Evolutionary conservation across 805 yeast species (phyloP).

Genomic region (Cyberlindnera saturnus): DNA sequence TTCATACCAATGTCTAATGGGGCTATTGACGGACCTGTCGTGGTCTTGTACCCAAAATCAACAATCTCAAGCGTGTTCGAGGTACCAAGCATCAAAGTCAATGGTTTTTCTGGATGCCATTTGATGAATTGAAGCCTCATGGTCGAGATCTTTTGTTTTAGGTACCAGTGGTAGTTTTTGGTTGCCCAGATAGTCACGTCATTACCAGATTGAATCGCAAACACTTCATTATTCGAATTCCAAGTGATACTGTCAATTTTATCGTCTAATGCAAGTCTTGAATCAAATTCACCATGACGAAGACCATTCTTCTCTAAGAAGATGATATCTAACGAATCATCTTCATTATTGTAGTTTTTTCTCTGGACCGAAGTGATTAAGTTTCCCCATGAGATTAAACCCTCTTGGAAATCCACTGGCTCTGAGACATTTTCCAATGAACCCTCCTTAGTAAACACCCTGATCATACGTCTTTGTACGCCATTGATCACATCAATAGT

Average conservation of each 20-base stretch:
- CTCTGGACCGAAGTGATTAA: slow-evolving; percentile 79
- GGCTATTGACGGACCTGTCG: slow-evolving; percentile 60
- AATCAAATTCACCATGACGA: slow-evolving; percentile 77
- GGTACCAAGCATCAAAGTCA: slow-evolving; percentile 64
- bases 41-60: slow-evolving; percentile 58
- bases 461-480: slow-evolving; percentile 61
- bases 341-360: slow-evolving; percentile 26
- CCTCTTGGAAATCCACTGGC: slow-evolving; percentile 80
- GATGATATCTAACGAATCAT: slow-evolving; percentile 44
- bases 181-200: slow-evolving; percentile 84
- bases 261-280: slow-evolving; percentile 52
- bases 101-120: slow-evolving; percentile 91
- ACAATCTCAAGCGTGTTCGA: slow-evolving; percentile 47
- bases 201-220: slow-evolving; percentile 59
- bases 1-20: slow-evolving; percentile 77
- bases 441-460: slow-evolving; percentile 81
- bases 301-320: slow-evolving; percentile 94
- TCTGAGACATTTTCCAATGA: slow-evolving; percentile 76
- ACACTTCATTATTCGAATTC: slow-evolving; percentile 75
- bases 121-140: slow-evolving; percentile 35
- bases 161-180: slow-evolving; percentile 93
- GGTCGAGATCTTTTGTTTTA: slow-evolving; percentile 66
- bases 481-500: slow-evolving; percentile 40
- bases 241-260: slow-evolving; percentile 54
- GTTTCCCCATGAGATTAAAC: slow-evolving; percentile 80